Evolutionary conservation across 2,329 filamentous ascomycete genomes (phyloP).

Genomic region (Colletotrichum caudatum): DNA sequence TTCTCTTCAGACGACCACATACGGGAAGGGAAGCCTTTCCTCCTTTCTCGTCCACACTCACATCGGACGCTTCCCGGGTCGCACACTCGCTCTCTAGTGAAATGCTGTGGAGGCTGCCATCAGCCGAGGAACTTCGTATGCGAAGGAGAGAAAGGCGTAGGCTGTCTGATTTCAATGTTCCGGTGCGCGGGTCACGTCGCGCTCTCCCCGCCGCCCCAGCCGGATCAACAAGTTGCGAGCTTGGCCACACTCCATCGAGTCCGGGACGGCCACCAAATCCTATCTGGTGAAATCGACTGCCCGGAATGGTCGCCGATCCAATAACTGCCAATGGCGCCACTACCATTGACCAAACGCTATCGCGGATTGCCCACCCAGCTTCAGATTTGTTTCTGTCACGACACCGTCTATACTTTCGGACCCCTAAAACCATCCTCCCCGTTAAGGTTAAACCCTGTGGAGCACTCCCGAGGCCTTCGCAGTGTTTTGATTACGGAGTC

Average conservation of each 20-base stretch:
- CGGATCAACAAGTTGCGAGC: conserved; percentile 76
- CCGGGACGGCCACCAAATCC: conserved; percentile 73
- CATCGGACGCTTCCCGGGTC: conserved; percentile 72
- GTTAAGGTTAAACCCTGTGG: conserved; percentile 78
- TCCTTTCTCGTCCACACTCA: conserved; percentile 72
- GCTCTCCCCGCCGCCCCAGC: conserved; percentile 49
- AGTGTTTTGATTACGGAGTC: conserved; percentile 76
- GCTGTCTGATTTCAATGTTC: conserved; percentile 69
- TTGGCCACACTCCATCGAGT: conserved; percentile 74
- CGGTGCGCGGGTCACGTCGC: conserved; percentile 68
- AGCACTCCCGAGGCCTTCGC: conserved; percentile 74
- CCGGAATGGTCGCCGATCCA: conserved; percentile 71
- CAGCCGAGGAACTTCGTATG: conserved; percentile 68
- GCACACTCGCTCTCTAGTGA: conserved; percentile 60
- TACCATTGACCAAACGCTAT: conserved; percentile 68
- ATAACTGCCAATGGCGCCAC: conserved; percentile 71
- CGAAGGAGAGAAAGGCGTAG: conserved; percentile 82
- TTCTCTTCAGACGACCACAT: conserved; percentile 81
- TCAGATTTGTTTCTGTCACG: conserved; percentile 78
- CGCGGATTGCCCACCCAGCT: conserved; percentile 73
- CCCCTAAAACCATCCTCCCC: conserved; percentile 66
- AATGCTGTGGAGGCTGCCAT: conserved; percentile 62
- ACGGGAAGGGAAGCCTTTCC: conserved; percentile 74
- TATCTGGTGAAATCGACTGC: conserved; percentile 73
- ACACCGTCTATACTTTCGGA: conserved; percentile 78